Conservation (phyloP, 306 rosid genomes). For the Casuarina equisetifolia region DNA sequence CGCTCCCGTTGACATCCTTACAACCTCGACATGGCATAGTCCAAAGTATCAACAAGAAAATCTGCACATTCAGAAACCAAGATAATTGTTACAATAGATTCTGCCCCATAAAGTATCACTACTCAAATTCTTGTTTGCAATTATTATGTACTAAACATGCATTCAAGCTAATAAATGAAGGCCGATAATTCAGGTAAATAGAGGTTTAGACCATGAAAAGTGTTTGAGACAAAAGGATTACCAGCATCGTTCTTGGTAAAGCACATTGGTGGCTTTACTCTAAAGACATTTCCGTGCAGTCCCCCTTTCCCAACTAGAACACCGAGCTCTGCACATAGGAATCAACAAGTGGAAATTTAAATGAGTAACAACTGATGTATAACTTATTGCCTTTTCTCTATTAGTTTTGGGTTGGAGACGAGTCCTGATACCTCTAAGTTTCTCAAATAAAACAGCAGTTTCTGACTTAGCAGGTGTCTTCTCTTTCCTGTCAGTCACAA, state of each 20-base stretch:
- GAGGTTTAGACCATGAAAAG: neutral
- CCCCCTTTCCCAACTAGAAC: constrained; percentile 89
- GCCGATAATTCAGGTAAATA: neutral
- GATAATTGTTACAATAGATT: constrained; percentile 3
- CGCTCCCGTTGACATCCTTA: constrained; percentile 29
- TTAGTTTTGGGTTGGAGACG: neutral
- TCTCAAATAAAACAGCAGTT: constrained; percentile 69
- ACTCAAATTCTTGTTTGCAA: neutral
- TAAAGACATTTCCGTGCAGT: constrained; percentile 78
- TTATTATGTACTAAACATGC: neutral
- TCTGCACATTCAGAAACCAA: constrained; percentile 47
- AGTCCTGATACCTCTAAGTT: constrained; percentile 64
- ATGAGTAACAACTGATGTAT: neutral
- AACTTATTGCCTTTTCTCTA: neutral
- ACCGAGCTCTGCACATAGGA: constrained; percentile 65
- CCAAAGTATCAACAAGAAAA: constrained; percentile 91
- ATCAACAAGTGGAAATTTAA: neutral
- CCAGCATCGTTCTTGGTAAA: constrained; percentile 90
- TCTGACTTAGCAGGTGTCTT: constrained; percentile 87
- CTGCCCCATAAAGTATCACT: neutral
- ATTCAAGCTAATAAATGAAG: no score
- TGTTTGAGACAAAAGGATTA: constrained; percentile 17
- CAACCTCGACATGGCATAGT: constrained; percentile 66
- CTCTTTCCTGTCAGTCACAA: constrained; percentile 57
- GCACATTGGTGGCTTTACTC: constrained; percentile 95